Evolutionary conservation across 129 eudicot species (phyloP).

Genomic region (Lactuca saligna): DNA sequence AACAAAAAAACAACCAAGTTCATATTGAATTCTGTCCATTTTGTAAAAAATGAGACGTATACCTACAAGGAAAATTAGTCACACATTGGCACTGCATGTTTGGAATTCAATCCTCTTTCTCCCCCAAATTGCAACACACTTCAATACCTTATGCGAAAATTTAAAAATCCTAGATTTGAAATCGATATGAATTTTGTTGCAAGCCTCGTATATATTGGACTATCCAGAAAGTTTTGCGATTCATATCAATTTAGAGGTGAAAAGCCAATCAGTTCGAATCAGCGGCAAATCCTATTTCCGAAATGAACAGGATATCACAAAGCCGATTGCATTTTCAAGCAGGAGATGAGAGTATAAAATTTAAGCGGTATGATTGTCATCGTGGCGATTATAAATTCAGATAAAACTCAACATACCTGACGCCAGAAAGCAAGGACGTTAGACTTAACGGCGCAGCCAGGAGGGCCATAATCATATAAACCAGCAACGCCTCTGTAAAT

Average conservation of each 20-base stretch:
- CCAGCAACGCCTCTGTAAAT: slow-evolving; percentile 86
- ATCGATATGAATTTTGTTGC: background rate
- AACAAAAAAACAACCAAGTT: background rate
- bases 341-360: background rate
- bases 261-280: background rate
- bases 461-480: slow-evolving; percentile 81
- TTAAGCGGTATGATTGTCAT: background rate
- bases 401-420: slow-evolving; percentile 39
- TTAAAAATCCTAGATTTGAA: background rate
- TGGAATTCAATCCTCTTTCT: background rate
- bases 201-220: background rate
- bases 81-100: background rate
- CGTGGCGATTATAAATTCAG: background rate
- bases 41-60: too few relatives aligned
- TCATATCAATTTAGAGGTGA: background rate
- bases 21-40: background rate
- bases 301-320: background rate
- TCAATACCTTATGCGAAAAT: background rate
- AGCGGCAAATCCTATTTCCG: background rate
- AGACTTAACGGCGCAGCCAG: slow-evolving; percentile 74
- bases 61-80: background rate
- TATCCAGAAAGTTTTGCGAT: background rate
- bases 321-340: background rate
- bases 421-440: slow-evolving; percentile 88
- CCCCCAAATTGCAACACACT: background rate